Conservation (phyloP, 2,329 filamentous ascomycete genomes). For the Clathrospora elynae region DNA sequence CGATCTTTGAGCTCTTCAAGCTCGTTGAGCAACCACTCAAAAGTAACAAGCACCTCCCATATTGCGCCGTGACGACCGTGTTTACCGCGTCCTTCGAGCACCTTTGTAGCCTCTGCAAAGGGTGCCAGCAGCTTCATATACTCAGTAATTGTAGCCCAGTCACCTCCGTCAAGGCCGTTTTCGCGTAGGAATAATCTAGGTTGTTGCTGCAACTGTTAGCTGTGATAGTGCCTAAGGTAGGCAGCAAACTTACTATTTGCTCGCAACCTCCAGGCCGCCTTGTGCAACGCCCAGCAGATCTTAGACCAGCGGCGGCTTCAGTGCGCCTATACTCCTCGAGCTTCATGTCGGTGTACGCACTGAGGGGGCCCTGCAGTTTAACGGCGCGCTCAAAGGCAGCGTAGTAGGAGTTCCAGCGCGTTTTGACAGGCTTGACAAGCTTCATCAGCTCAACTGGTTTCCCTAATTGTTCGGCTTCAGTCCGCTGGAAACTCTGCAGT, state of each 20-base stretch:
- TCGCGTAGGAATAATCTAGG: background rate
- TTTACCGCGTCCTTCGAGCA: slow-evolving; percentile 4
- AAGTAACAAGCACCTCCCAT: slow-evolving; percentile 4
- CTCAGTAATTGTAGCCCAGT: slow-evolving; percentile 5
- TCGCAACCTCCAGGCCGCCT: too few relatives aligned
- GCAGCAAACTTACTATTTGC: background rate
- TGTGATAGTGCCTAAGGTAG: background rate
- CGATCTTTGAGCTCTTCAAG: slow-evolving; percentile 1
- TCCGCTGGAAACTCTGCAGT: background rate
- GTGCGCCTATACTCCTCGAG: background rate
- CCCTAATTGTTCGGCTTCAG: background rate
- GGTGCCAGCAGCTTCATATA: slow-evolving; percentile 5
- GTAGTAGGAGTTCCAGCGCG: slow-evolving; percentile 2
- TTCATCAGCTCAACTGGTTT: background rate
- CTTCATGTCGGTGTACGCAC: background rate
- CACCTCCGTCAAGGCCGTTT: background rate
- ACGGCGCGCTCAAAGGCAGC: slow-evolving; percentile 1
- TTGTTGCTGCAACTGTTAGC: background rate
- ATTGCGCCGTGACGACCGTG: slow-evolving; percentile 4
- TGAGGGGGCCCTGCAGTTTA: slow-evolving; percentile 2
- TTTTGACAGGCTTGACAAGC: slow-evolving; percentile 3
- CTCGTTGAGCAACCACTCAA: slow-evolving; percentile 4
- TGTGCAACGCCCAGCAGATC: too few relatives aligned
- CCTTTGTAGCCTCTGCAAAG: slow-evolving; percentile 3
- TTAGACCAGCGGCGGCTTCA: background rate